Percentiles rank a stretch among this genome's conserved stretches.
phyloP scores from a whole-genome alignment of 352 stramenopile genomes.

The Pelagophyceae sp. region DNA sequence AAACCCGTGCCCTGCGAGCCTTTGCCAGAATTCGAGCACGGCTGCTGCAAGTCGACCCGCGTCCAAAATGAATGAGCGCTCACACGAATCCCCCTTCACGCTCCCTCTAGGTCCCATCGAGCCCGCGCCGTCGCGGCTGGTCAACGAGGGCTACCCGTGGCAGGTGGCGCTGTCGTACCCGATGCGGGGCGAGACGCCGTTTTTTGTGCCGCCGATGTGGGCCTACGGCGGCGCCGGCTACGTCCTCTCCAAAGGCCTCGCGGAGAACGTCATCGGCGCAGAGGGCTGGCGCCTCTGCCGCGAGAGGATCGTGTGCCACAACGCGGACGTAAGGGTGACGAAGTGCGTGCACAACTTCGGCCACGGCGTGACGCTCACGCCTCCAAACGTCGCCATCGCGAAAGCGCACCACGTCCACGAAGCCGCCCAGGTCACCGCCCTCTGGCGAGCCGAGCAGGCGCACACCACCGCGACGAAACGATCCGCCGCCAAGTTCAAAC shows the following conservation, averaged over 20 bases:
- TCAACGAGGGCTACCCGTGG: not conserved
- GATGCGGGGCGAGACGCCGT: not conserved
- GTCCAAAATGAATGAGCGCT: no score
- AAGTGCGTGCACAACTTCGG: not conserved
- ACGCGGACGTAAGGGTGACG: not conserved
- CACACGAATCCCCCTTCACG: no score
- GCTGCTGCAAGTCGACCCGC: no score
- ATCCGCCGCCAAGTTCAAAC: no score
- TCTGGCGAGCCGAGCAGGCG: no score
- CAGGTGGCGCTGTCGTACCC: no score
- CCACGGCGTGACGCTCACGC: not conserved
- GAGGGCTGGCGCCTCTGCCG: not conserved
- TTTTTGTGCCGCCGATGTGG: not conserved
- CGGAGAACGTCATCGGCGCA: not conserved
- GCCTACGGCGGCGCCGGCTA: not conserved
- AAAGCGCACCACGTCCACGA: not conserved
- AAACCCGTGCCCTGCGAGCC: not conserved
- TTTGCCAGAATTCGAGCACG: not conserved
- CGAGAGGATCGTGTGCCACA: not conserved
- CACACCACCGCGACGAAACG: no score
- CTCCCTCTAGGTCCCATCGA: no score
- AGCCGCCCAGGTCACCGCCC: no score
- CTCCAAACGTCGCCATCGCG: not conserved
- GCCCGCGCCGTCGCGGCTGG: not conserved
- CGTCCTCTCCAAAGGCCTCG: not conserved